phyloP scores from a whole-genome alignment of 257 asterid genomes.

The Vinca minor region DNA sequence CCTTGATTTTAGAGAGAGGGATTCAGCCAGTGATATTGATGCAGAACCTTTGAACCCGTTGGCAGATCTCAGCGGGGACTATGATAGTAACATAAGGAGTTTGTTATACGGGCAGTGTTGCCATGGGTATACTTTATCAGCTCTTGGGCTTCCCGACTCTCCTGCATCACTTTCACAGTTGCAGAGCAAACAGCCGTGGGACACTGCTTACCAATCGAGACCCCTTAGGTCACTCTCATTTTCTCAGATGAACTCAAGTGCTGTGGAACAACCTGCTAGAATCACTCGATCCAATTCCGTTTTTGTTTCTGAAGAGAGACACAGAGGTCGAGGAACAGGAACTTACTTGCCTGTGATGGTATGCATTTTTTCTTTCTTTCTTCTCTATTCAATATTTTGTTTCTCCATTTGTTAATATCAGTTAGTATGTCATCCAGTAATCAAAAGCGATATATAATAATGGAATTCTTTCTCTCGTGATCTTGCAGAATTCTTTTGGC shows the following conservation, averaged over 20 bases:
- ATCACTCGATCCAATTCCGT: constrained; percentile 26
- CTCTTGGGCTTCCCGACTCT: constrained; percentile 18
- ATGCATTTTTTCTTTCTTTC: constrained; percentile 9
- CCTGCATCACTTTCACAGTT: constrained; percentile 23
- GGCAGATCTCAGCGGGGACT: constrained; percentile 87
- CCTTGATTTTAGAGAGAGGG: constrained; percentile 43
- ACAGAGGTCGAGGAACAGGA: constrained; percentile 49
- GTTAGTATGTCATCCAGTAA: background rate
- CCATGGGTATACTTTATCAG: constrained; percentile 29
- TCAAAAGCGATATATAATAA: background rate
- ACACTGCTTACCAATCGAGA: constrained; percentile 31
- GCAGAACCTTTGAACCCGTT: constrained; percentile 50
- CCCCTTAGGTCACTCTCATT: constrained; percentile 25
- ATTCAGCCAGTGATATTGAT: constrained; percentile 36
- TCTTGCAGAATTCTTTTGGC: constrained; percentile 44
- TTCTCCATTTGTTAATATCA: background rate
- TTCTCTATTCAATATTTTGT: background rate
- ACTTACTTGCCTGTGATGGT: constrained; percentile 56
- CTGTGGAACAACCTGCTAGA: constrained; percentile 19
- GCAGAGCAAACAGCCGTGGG: constrained; percentile 30
- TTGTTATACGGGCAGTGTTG: constrained; percentile 60
- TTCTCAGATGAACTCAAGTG: constrained; percentile 20
- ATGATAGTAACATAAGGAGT: constrained; percentile 65
- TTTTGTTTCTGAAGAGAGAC: constrained; percentile 30
- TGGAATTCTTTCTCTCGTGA: background rate